Base-by-base conservation (phyloP, 306 rosid genomes). In the Castanea crenata region DNA sequence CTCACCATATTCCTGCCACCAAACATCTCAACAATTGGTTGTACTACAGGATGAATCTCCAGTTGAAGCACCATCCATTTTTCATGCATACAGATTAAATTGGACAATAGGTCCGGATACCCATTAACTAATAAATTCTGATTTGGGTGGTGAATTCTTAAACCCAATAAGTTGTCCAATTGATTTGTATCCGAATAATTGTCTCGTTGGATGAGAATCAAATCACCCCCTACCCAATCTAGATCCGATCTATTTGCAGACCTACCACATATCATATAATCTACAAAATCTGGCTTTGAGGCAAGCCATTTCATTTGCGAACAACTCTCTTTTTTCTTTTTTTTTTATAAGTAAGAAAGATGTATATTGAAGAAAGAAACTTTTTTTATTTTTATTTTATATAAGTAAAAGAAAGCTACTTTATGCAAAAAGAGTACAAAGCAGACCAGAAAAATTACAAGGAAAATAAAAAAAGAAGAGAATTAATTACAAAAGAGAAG, bases 301-400 rank as follows among this genome's bases (percentile, higher is more conserved):
- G 77, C 54, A 79, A 77, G 76, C 52, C 12, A 62, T 65, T 55
- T 72, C n/a, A 20, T 44, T 12, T 38, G 25, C n/a, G 76, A 78
- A 68, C 21, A 61, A 32, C 73, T 31, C 55, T 77, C 76, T 41
- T 0, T 1, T 38, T 38, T 38, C 0, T 23, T 1, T 23, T 34
- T 34, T 34, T 34, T 41, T 41, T 41, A 41, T 7, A 8, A 41
- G 46, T 38, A 38, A 7, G 46, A 41, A 8, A 41, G 46, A 41
- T 41, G 46, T 8, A 41, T 41, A 41, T 8, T 41, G 46, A 41
- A 41, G 46, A 41, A 41, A 41, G 46, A 11, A 7, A 41, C 46
- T 7, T 38, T 0, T 35, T 4, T 32, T 31, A n/a, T n/a, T n/a
- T 31, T 31, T 3, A 3, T 29, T 31, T 31, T 7, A 38, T 38